Evolutionary conservation across 495 filamentous ascomycete genomes (phyloP).

Genomic region (Elasticomyces elasticus): DNA sequence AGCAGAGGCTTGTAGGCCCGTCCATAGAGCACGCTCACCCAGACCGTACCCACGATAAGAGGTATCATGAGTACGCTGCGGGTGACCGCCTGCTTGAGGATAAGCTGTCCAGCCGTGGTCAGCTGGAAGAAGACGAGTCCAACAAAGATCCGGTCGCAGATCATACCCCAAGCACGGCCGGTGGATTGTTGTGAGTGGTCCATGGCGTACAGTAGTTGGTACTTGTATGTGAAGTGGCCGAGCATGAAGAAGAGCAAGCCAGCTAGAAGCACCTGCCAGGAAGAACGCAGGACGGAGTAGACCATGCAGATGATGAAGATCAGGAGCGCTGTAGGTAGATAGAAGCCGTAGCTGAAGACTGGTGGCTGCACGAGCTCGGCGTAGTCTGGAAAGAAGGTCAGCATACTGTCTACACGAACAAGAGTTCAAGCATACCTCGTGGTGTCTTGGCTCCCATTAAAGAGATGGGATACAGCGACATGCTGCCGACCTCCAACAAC

Average conservation of each 20-base stretch:
- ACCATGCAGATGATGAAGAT: constrained; percentile 90
- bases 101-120: constrained; percentile 79
- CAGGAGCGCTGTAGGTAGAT: constrained; percentile 81
- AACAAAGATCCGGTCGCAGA: constrained; percentile 77
- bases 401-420: too few relatives aligned
- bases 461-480: constrained; percentile 72
- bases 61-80: constrained; percentile 64
- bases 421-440: constrained; percentile 46
- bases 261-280: constrained; percentile 70
- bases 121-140: constrained; percentile 82
- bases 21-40: constrained; percentile 70
- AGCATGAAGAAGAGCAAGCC: constrained; percentile 81
- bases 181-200: constrained; percentile 93
- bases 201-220: constrained; percentile 96
- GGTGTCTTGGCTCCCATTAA: constrained; percentile 76
- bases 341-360: constrained; percentile 91
- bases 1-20: constrained; percentile 74
- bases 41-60: constrained; percentile 65
- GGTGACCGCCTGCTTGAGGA: constrained; percentile 58
- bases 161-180: constrained; percentile 87
- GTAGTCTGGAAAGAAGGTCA: constrained; percentile 65
- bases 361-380: constrained; percentile 75
- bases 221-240: constrained; percentile 93
- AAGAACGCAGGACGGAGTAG: constrained; percentile 79
- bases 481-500: constrained; percentile 79